Evolutionary conservation across 176 grass and related monocot species (phyloP).

Genomic region (Puccinellia tenuiflora): DNA sequence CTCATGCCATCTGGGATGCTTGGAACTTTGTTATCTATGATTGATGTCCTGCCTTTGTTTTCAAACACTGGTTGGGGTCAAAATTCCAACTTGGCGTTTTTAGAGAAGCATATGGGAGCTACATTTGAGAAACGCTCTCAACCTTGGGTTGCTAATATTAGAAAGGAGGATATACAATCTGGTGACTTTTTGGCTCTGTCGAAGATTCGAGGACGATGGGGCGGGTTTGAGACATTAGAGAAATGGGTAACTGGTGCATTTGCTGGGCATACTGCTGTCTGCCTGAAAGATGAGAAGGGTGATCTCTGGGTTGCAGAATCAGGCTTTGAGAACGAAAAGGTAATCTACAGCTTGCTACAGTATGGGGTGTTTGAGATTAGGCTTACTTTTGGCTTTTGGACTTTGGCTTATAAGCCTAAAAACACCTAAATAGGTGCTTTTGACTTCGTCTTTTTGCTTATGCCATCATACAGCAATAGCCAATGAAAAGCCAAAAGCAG

Average conservation of each 20-base stretch:
- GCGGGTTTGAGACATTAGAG: conserved; percentile 91
- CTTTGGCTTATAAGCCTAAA: too few relatives aligned
- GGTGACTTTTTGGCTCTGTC: conserved; percentile 92
- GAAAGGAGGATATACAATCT: conserved; percentile 64
- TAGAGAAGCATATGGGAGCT: conserved; percentile 91
- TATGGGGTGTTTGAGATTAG: too few relatives aligned
- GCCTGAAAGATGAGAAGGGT: conserved; percentile 83
- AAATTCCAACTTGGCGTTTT: conserved; percentile 85
- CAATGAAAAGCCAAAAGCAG: too few relatives aligned
- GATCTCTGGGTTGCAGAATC: conserved; percentile 92
- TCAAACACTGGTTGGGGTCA: conserved; percentile 93
- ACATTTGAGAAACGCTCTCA: conserved; percentile 65
- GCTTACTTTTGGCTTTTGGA: too few relatives aligned
- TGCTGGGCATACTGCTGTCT: conserved; percentile 92
- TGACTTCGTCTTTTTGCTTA: too few relatives aligned
- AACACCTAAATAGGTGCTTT: too few relatives aligned
- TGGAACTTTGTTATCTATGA: conserved; percentile 75
- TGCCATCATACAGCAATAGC: too few relatives aligned
- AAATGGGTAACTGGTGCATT: conserved; percentile 99
- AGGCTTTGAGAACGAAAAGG: conserved; percentile 92
- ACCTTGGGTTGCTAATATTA: conserved; percentile 59
- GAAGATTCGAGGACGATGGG: conserved; percentile 93
- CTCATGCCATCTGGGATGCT: conserved; percentile 97
- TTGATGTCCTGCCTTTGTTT: conserved; percentile 87
- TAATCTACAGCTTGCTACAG: conserved; percentile 9